A percentile compares a stretch with the other conserved stretches of the same genome.
Conservation (phyloP, 768 basidiomycete species). For the Rhodotorula diobovata region DNA sequence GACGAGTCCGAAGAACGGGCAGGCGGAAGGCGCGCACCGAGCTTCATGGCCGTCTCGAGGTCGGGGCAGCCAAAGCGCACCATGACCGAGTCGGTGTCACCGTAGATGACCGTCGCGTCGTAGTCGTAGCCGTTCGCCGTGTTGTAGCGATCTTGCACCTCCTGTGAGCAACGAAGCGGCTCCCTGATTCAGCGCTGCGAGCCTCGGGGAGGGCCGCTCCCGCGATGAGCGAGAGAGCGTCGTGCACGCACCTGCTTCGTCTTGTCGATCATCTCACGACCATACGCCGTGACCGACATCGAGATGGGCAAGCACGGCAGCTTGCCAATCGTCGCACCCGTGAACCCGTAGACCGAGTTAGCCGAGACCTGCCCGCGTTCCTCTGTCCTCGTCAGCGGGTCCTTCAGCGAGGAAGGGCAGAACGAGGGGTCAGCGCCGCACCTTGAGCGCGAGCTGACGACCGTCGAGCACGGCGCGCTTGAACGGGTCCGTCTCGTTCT, state of each 20-base stretch:
- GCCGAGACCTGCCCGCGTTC: conserved; percentile 70
- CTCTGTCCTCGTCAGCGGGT: neutral
- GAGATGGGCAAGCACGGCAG: conserved; percentile 93
- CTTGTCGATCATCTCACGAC: conserved; percentile 97
- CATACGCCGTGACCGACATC: conserved; percentile 90
- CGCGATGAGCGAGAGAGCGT: too few relatives aligned
- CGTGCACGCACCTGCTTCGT: conserved; percentile 66
- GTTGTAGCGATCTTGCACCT: conserved; percentile 83
- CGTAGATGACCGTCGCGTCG: conserved; percentile 92
- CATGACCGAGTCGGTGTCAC: conserved; percentile 99
- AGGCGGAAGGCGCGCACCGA: conserved; percentile 58
- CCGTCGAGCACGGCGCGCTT: conserved; percentile 95
- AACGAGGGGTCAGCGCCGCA: conserved; percentile 45
- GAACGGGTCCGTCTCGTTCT: conserved; percentile 94
- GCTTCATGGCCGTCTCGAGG: conserved; percentile 75
- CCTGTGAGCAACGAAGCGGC: conserved; percentile 50
- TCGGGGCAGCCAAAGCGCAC: conserved; percentile 90
- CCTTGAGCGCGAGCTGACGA: conserved; percentile 92
- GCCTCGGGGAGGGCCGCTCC: too few relatives aligned
- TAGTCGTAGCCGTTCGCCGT: conserved; percentile 76
- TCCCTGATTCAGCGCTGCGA: conserved; percentile 8
- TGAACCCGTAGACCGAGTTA: conserved; percentile 98
- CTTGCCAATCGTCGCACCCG: conserved; percentile 95
- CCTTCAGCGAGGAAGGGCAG: neutral
- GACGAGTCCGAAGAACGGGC: neutral